Base-by-base conservation (phyloP, 441 rosid species). In the Capsella rubella region DNA sequence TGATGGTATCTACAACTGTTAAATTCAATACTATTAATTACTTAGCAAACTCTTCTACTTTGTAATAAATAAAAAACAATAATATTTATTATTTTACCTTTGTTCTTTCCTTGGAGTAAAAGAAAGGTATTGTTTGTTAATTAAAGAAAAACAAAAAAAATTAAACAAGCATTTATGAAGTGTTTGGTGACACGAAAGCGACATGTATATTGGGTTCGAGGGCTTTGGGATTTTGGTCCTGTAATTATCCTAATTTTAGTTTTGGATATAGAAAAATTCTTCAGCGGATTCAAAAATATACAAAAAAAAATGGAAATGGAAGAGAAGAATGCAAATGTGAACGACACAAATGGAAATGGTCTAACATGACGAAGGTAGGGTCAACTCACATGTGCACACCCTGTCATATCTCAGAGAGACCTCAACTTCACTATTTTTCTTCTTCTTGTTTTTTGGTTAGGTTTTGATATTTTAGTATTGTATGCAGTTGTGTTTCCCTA, bases 381-480 rank as follows among this genome's bases (percentile, higher is more conserved):
- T 64, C 75, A 64, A 21, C 27, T 70, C 80, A 64, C 79, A 76
- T 76, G 79, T 76, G 79, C 39, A 63, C 71, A 75, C 31, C 45
- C 74, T 75, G 74, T 69, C 74, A 61, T 61, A 45, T 68, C 70
- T 54, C 74, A 45, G 58, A 51, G 45, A 53, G 64, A 51, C 58
- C 29, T 37, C 65, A 68, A 46, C 70, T 37, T 6, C 74, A 75
- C 53, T n/a, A 53, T 18, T 59, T 53, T 32, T 32, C 7, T 32
- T 31, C 6, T 29, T 31, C 6, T 32, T 32, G 37, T 50, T 3
- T 46, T 46, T 10, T 21, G 25, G 58, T 35, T 28, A 40, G 16
- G 28, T 67, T 66, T 65, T 29, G 25, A 18, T 9, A 35, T 67
- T 66, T 66, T 37, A 34, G 37, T 34, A 34, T 51, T 67, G 42